Conservation (phyloP, 306 rosid species). For the Quercus parvula region DNA sequence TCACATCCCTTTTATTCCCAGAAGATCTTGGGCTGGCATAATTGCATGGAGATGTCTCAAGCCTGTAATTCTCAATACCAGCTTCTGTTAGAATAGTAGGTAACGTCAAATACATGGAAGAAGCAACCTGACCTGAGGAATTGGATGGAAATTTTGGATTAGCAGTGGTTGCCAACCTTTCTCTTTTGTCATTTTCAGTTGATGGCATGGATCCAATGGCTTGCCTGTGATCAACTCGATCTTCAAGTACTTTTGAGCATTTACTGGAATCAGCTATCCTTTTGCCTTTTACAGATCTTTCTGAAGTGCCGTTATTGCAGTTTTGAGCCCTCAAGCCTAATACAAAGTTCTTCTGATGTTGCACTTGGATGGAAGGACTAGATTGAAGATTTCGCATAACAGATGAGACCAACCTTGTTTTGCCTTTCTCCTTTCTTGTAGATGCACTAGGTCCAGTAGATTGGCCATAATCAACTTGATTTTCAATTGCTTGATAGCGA, state of each 20-base stretch:
- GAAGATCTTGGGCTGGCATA: conserved; percentile 6
- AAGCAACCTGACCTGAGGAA: conserved; percentile 20
- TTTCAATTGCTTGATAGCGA: not conserved
- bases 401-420: not conserved
- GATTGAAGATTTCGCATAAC: not conserved
- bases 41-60: conserved; percentile 4
- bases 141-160: not conserved
- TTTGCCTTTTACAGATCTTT: not conserved
- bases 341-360: conserved; percentile 2
- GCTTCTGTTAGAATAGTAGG: conserved; percentile 10
- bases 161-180: not conserved
- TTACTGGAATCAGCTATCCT: not conserved
- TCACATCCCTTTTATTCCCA: not conserved
- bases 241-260: not conserved
- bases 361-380: not conserved
- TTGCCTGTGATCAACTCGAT: conserved; percentile 1
- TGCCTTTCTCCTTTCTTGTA: not conserved
- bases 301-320: conserved; percentile 3
- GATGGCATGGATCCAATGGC: conserved; percentile 15
- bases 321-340: not conserved
- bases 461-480: conserved; percentile 1
- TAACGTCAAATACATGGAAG: conserved; percentile 21
- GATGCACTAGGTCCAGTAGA: conserved; percentile 7
- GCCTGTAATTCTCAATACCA: not conserved
- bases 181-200: conserved; percentile 4